Base-by-base conservation (phyloP, 148 eudicot species). In the Nepenthes mirabilis region DNA sequence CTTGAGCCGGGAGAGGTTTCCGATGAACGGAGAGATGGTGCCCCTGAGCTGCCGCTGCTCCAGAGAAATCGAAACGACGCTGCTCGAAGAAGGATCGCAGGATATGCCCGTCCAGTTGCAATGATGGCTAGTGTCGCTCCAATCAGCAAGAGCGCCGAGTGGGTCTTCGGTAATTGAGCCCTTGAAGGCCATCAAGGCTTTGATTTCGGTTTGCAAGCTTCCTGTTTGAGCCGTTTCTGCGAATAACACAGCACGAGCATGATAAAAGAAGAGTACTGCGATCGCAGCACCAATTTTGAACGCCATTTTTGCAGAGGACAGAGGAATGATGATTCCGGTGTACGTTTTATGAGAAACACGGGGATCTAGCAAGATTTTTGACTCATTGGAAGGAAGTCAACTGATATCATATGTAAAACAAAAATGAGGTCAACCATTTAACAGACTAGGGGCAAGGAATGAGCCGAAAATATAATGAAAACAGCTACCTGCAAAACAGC, bases 81-180 rank as follows among this genome's bases (percentile, higher is more conserved):
- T 53, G 34, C 55, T n/a, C 0, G 72, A 57, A 0, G 67, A 35
- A 14, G 81, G 64, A 64, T 85, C 79, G 48, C 98, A 91, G 3
- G 79, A 49, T n/a, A 91, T 72, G 11, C 94, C 98, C 9, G 90
- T 69, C 97, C 97, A 88, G 77, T 82, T 85, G 84, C 98, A 91
- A 60, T 85, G 81, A 55, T 70, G 83, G 35, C 6, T 73, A 54
- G 76, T 56, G 49, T 64, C 71, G 47, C 43, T 77, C 94, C 98
- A 91, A 51, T 76, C 80, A 10, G 58, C 53, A 32, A 88, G 74
- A 13, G 75, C 74, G 34, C 79, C 78, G n/a, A 76, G 57, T 37
- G 96, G 94, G 78, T 88, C 97, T 23, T 62, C 47, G 34, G 80
- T 65, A 68, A 88, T 68, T 56, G 80, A 64, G 33, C 43, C 70